Percentiles rank a stretch among this genome's conserved stretches.
These are phyloP conservation scores for Sporothrix inflata DNA, from an alignment of 2,329 filamentous ascomycete genomes.

Conservation along the genomic window DNA sequence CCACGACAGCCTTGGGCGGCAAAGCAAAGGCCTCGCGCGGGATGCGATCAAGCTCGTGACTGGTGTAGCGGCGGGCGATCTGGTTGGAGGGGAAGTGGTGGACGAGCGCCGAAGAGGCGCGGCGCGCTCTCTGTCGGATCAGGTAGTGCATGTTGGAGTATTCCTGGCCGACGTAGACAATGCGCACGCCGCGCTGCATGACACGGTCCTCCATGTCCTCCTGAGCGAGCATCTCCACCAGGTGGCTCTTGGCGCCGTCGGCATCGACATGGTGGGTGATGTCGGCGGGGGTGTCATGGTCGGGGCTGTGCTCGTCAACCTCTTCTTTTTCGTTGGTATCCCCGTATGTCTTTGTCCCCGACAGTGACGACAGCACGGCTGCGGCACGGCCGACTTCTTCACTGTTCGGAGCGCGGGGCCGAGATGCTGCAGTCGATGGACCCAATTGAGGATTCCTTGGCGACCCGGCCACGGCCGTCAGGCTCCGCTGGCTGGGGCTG, in stretches of 20 bases:
- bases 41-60: conserved; percentile 49
- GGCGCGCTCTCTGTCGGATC: conserved; percentile 50
- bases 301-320: background rate
- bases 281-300: background rate
- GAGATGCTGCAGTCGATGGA: background rate
- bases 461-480: background rate
- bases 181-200: conserved; percentile 35
- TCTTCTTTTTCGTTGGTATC: background rate
- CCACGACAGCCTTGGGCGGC: conserved; percentile 51
- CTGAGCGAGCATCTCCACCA: conserved; percentile 31
- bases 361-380: conserved; percentile 28
- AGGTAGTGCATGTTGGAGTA: conserved; percentile 60
- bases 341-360: background rate
- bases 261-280: background rate
- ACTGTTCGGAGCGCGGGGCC: background rate
- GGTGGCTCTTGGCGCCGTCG: conserved; percentile 28
- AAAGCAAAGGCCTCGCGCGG: conserved; percentile 53
- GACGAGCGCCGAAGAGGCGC: conserved; percentile 34
- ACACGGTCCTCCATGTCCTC: conserved; percentile 31
- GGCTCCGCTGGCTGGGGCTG: background rate
- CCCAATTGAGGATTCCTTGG: background rate
- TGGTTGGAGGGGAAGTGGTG: conserved; percentile 47
- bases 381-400: conserved; percentile 30
- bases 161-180: conserved; percentile 59
- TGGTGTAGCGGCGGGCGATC: conserved; percentile 46